Evolutionary conservation across 192 early-diverging fungal species (phyloP).

Genomic region (Coemansia biformis): DNA sequence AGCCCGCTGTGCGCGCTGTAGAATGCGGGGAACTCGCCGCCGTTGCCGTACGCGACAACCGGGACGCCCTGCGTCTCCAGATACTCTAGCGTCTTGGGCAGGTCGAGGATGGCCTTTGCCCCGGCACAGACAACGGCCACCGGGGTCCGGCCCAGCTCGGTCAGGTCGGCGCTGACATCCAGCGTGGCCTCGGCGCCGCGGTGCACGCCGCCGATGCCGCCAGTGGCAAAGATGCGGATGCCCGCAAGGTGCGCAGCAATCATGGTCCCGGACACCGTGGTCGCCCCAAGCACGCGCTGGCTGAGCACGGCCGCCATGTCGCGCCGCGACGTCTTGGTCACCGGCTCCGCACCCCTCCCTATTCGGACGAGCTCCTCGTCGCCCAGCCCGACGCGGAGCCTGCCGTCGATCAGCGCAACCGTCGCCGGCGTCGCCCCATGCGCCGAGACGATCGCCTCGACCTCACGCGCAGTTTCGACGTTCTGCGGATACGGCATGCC

Average conservation of each 20-base stretch:
- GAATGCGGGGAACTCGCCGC: constrained; percentile 81
- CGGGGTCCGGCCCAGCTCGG: constrained; percentile 84
- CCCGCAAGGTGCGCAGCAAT: constrained; percentile 78
- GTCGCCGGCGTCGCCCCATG: constrained; percentile 81
- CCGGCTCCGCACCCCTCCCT: constrained; percentile 53
- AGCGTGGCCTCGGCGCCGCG: constrained; percentile 71
- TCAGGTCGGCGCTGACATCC: constrained; percentile 91
- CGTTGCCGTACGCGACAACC: constrained; percentile 69
- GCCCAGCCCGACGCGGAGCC: constrained; percentile 75
- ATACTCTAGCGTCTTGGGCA: constrained; percentile 85
- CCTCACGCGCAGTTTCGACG: constrained; percentile 71
- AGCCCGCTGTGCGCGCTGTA: constrained; percentile 71
- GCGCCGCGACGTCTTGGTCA: constrained; percentile 74
- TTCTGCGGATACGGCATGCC: constrained; percentile 95
- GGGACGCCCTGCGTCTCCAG: constrained; percentile 92
- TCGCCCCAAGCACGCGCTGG: constrained; percentile 70
- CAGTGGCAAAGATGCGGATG: constrained; percentile 90
- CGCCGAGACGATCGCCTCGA: constrained; percentile 70
- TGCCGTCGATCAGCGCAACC: constrained; percentile 83
- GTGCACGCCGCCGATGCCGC: constrained; percentile 96
- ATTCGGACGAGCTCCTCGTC: constrained; percentile 58
- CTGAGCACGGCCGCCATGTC: constrained; percentile 76
- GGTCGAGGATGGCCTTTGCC: constrained; percentile 93
- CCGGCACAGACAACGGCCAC: constrained; percentile 95
- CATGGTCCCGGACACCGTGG: constrained; percentile 92